Evolutionary conservation across 352 stramenopile species (phyloP), one percentile per base, ranked within the genome.

Genomic region (Aphanomyces stellatus): DNA sequence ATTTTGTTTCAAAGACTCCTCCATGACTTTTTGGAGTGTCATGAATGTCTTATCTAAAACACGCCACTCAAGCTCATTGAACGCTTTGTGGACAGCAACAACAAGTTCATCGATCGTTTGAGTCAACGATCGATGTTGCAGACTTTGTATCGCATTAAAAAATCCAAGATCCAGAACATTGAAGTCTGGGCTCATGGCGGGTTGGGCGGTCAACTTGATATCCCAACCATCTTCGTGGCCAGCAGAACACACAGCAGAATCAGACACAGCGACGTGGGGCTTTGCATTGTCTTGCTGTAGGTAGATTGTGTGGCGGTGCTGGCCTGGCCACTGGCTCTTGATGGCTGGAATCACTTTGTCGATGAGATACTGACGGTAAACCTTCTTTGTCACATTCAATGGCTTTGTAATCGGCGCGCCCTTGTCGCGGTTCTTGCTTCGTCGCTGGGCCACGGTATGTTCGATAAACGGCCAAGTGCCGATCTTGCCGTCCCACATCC

Each of bases 91-190:
- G n/a, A n/a, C n/a, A n/a, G n/a, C n/a, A n/a, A n/a, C n/a, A n/a
- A n/a, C n/a, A n/a, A n/a, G n/a, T n/a, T n/a, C n/a, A n/a, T n/a
- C n/a, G n/a, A n/a, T n/a, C n/a, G n/a, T n/a, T n/a, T n/a, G n/a
- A n/a, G n/a, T n/a, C n/a, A n/a, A n/a, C n/a, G n/a, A n/a, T n/a
- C n/a, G n/a, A n/a, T 43, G 37, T 27, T 75, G 71, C 3, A 73
- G 28, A 0, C 33, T 51, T 55, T 79, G 62, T 5, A 75, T 66
- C 0, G 69, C 66, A 8, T 55, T 33, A 37, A 78, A 76, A n/a
- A 69, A 70, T 19, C 60, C 67, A 5, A 73, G 51, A 30, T 79
- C 71, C 2, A 76, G 53, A 0, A 75, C 65, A 27, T 75, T 79
- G 34, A 67, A 57, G 33, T 77, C 69, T 0, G 74, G 69, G 0